These are phyloP conservation scores for Monosporascus sp. DNA, from an alignment of 2,329 filamentous ascomycete genomes.

Conservation along the genomic window DNA sequence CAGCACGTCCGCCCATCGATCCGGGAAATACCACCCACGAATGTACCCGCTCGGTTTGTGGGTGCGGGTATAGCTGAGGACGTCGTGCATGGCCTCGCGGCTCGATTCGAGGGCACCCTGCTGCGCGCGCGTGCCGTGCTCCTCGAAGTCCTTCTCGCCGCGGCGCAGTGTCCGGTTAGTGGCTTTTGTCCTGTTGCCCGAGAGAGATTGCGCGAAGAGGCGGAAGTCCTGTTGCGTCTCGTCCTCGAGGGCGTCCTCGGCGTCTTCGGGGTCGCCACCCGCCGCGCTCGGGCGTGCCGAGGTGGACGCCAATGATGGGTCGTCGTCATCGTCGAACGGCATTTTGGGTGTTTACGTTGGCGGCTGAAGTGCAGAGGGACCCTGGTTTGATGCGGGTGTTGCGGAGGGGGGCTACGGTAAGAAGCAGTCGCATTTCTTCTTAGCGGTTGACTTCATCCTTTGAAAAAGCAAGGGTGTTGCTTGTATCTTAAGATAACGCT, in stretches of 20 bases:
- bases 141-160: conserved; percentile 96
- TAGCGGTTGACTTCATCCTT: too few species aligned
- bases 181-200: conserved; percentile 11
- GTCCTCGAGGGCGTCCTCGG: conserved; percentile 57
- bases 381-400: too few species aligned
- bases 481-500: too few species aligned
- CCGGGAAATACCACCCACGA: conserved; percentile 69
- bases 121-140: conserved; percentile 81
- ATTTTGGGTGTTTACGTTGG: conserved; percentile 9
- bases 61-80: conserved; percentile 69
- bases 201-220: conserved; percentile 53
- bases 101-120: conserved; percentile 73
- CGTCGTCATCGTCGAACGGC: conserved; percentile 24
- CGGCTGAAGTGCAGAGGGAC: too few species aligned
- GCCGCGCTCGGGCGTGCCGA: conserved; percentile 14
- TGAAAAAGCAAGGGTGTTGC: too few species aligned
- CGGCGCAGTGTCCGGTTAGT: conserved; percentile 70
- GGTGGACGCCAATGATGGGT: conserved; percentile 4
- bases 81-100: conserved; percentile 82
- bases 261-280: conserved; percentile 26
- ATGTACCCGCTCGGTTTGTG: conserved; percentile 64
- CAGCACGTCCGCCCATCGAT: conserved; percentile 39
- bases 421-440: too few species aligned
- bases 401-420: too few species aligned
- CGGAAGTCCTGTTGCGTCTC: conserved; percentile 87